Evolutionary conservation across 1,284 basidiomycete genomes (phyloP), one percentile per base, ranked within the genome.

Genomic region (Sanghuangporus sanghuang): DNA sequence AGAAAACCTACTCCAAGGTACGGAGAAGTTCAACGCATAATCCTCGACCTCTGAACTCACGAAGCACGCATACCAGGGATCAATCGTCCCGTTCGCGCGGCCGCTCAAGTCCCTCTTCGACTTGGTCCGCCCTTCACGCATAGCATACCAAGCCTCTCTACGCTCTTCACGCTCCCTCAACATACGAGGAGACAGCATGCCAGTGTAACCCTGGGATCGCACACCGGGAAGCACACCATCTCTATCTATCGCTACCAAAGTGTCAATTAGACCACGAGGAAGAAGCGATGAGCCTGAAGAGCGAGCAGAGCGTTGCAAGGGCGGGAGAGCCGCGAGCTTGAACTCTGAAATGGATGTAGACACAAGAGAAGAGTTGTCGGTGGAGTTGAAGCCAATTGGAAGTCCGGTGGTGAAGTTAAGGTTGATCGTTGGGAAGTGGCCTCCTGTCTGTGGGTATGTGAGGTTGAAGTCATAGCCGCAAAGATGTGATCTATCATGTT

Each of bases 381-480:
- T 38, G 21, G 57, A 42, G 1, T 66, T 58, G 18, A 65, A 67
- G n/a, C 61, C 16, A 11, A 53, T 59, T 27, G 61, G 57, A 4
- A 66, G 49, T 3, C 59, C 60, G 36, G 71, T 60, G 27, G 35
- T 61, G 49, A 44, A 39, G 39, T 61, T 53, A n/a, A 61, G n/a
- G 49, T 53, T 54, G 38, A 61, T 61, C 21, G 81, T 75, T 0
- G 85, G 84, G 62, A 90, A 81, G 59, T 75, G 72, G 40, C 79
- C 79, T 39, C 59, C 59, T n/a, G 77, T 75, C 71, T 90, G 85
- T 1, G 89, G 89, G 67, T 91, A 91, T 21, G 86, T 85, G 12
- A 91, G 74, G 71, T 85, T 87, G 39, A 91, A 71, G 69, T 90
- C 78, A 69, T 82, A 88, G 1, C 82, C 82, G 68, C 89, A 91